Evolutionary conservation across 148 eudicot genomes (phyloP).

Genomic region (Camellia japonica): DNA sequence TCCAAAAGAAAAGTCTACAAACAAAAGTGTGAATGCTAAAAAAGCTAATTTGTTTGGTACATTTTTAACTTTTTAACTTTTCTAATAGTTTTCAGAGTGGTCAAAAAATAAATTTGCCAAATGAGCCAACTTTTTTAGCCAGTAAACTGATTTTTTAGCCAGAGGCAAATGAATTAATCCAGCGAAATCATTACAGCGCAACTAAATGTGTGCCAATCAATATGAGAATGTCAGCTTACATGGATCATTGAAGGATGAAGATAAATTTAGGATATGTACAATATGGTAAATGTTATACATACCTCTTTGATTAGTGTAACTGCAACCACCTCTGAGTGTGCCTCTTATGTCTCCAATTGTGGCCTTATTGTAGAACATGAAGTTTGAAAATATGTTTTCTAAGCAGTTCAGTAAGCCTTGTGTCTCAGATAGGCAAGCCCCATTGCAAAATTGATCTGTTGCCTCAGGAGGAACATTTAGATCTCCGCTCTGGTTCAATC

Average conservation of each 20-base stretch:
- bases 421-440: conserved; percentile 54
- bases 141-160: too few species aligned
- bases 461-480: conserved; percentile 46
- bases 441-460: conserved; percentile 52
- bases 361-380: conserved; percentile 57
- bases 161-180: too few species aligned
- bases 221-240: background rate
- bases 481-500: conserved; percentile 52
- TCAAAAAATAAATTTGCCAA: too few species aligned
- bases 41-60: too few species aligned
- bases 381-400: conserved; percentile 31
- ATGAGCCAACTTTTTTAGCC: too few species aligned
- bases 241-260: background rate
- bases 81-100: too few species aligned
- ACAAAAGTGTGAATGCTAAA: too few species aligned
- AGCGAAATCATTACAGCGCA: too few species aligned
- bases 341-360: conserved; percentile 30
- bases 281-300: background rate
- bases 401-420: conserved; percentile 45
- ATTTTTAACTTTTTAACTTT: too few species aligned
- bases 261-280: background rate
- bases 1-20: too few species aligned
- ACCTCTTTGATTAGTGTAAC: conserved; percentile 45
- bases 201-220: too few species aligned
- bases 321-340: conserved; percentile 45